A percentile compares a stretch with the other conserved stretches of the same genome.
These are phyloP conservation scores for Botrytis fabae DNA, from an alignment of 2,329 filamentous ascomycete genomes.

Conservation along the genomic window DNA sequence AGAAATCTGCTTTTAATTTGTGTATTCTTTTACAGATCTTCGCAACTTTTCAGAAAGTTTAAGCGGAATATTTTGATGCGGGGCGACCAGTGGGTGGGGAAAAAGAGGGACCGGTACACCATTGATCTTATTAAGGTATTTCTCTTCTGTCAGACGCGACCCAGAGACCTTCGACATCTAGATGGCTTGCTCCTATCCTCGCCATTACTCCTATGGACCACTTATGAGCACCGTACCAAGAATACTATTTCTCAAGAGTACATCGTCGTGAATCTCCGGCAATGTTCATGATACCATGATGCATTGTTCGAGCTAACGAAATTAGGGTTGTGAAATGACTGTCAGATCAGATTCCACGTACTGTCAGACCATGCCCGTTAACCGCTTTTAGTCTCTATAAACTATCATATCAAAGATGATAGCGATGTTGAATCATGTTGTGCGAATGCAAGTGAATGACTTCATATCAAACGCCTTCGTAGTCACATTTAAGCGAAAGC, in stretches of 20 bases:
- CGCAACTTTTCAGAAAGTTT: background rate
- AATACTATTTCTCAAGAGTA: background rate
- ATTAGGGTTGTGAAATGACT: no score
- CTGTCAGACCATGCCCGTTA: no score
- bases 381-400: no score
- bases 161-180: background rate
- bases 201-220: background rate
- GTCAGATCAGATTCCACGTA: no score
- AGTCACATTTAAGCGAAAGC: no score
- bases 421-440: no score
- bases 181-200: background rate
- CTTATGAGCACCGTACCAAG: background rate
- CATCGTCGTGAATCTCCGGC: background rate
- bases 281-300: background rate
- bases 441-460: no score
- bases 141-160: background rate
- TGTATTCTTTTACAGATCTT: background rate
- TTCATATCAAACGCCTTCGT: no score
- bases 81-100: no score
- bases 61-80: background rate
- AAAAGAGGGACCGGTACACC: background rate
- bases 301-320: background rate
- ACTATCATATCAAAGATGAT: no score
- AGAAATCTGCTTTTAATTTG: background rate
- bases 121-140: background rate